Evolutionary conservation across 495 filamentous ascomycete species (phyloP).

Genomic region (Penicillium lividum): DNA sequence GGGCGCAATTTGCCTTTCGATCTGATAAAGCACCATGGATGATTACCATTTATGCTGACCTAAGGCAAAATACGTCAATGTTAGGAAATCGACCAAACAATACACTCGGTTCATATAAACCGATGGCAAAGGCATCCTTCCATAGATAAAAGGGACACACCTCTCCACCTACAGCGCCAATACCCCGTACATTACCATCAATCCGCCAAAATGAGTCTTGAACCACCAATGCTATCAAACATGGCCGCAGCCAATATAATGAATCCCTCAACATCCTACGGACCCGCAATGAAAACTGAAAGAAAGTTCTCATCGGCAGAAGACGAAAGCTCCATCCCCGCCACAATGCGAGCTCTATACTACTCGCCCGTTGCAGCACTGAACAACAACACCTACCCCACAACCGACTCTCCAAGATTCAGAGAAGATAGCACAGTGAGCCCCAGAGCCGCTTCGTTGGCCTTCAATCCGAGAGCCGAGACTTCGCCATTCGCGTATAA

Average conservation of each 20-base stretch:
- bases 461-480: background rate
- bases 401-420: background rate
- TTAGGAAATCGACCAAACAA: constrained; percentile 1
- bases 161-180: background rate
- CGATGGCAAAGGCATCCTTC: background rate
- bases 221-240: constrained; percentile 1
- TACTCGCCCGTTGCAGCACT: constrained; percentile 29
- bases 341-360: constrained; percentile 45
- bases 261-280: background rate
- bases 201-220: constrained; percentile 2
- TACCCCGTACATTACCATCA: background rate
- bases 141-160: background rate
- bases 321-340: constrained; percentile 26
- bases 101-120: background rate
- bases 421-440: constrained; percentile 5
- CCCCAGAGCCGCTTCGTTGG: constrained; percentile 7
- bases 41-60: background rate
- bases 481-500: background rate
- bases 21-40: background rate
- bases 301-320: background rate
- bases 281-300: background rate
- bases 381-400: constrained; percentile 7
- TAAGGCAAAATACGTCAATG: constrained; percentile 3
- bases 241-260: background rate
- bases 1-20: background rate